A percentile compares a stretch with the other conserved stretches of the same genome.
Conservation (phyloP, 2,329 filamentous ascomycete species). For the Stachybotrys chartarum region DNA sequence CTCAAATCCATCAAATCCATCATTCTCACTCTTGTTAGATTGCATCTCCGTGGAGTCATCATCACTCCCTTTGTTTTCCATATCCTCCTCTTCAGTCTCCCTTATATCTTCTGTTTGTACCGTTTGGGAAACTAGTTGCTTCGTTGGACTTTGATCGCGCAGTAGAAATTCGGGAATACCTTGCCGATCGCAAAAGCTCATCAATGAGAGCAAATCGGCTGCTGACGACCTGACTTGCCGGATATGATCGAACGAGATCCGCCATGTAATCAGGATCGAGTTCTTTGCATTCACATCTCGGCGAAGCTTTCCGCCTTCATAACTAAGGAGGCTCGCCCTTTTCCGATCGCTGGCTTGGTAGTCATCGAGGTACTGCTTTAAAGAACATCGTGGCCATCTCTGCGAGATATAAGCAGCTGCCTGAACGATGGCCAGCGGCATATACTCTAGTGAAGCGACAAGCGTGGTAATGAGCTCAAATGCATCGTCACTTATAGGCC, state of each 20-base stretch:
- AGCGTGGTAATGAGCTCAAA: no score
- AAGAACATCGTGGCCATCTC: constrained; percentile 13
- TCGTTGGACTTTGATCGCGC: background rate
- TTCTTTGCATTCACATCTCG: constrained; percentile 25
- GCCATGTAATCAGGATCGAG: no score
- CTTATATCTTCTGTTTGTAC: no score
- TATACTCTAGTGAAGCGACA: constrained; percentile 1
- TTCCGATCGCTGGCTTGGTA: no score
- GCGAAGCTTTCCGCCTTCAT: constrained; percentile 22
- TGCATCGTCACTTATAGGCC: no score
- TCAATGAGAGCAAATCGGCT: constrained; percentile 17
- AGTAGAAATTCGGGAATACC: constrained; percentile 1
- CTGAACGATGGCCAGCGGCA: constrained; percentile 28
- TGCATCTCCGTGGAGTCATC: no score
- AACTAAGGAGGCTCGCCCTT: constrained; percentile 9
- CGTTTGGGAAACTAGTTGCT: no score
- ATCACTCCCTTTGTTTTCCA: no score
- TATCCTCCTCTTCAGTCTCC: no score
- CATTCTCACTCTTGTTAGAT: no score
- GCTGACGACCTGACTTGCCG: constrained; percentile 13
- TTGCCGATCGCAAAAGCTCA: constrained; percentile 14
- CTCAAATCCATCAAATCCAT: no score
- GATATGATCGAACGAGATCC: constrained; percentile 24
- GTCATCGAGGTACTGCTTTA: constrained; percentile 19
- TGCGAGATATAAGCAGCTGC: constrained; percentile 26